Percentiles rank a stretch among this genome's conserved stretches.
Conservation (phyloP, 2,329 filamentous ascomycete species). For the Aspergillus aculeatinus region DNA sequence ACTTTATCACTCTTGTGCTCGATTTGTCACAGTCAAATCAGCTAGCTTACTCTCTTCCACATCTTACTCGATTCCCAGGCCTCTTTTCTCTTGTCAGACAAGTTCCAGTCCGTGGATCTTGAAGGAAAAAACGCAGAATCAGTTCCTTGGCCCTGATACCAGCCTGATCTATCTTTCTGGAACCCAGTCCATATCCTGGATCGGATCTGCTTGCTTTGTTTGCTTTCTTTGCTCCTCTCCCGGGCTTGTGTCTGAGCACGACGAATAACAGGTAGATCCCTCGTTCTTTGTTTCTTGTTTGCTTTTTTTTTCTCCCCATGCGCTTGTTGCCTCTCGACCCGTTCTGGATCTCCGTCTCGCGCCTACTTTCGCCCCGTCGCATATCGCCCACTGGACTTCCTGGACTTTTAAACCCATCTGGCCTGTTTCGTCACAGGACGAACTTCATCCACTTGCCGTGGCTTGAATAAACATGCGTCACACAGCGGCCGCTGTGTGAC, state of each 20-base stretch:
- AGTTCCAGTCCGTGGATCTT: constrained; percentile 21
- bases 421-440: constrained; percentile 22
- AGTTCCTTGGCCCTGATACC: constrained; percentile 23
- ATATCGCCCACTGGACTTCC: constrained; percentile 9
- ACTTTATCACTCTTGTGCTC: constrained; percentile 20
- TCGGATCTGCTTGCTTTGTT: constrained; percentile 34
- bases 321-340: constrained; percentile 8
- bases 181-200: constrained; percentile 31
- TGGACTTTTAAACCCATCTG: constrained; percentile 12
- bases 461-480: constrained; percentile 20
- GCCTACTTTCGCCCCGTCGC: constrained; percentile 6
- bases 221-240: constrained; percentile 29
- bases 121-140: constrained; percentile 12
- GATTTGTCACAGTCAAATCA: constrained; percentile 24
- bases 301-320: constrained; percentile 15
- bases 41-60: constrained; percentile 6
- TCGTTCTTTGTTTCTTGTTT: constrained; percentile 31
- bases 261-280: constrained; percentile 46
- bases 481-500: constrained; percentile 35
- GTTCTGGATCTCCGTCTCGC: constrained; percentile 11
- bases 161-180: constrained; percentile 24
- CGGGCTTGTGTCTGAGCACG: constrained; percentile 27
- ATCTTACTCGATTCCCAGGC: constrained; percentile 1
- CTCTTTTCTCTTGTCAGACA: constrained; percentile 13
- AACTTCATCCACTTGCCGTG: constrained; percentile 27